phyloP scores from a whole-genome alignment of 495 filamentous ascomycete genomes.

The Tuber magnatum region DNA sequence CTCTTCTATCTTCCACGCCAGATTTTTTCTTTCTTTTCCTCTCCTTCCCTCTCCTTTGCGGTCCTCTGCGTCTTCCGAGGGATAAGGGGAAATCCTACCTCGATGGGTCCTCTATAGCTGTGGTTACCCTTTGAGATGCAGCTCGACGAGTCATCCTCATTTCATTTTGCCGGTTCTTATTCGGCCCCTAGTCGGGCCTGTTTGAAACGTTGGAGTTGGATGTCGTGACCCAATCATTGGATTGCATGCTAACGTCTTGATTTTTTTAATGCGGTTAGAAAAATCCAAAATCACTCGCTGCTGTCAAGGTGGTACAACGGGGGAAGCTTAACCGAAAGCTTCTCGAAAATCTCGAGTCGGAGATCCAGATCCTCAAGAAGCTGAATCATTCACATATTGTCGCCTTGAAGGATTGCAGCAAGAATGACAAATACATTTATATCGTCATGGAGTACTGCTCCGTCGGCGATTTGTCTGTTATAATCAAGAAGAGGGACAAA shows the following conservation, averaged over 20 bases:
- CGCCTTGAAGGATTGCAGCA: slow-evolving; percentile 84
- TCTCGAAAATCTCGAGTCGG: slow-evolving; percentile 87
- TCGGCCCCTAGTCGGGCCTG: slow-evolving; percentile 26
- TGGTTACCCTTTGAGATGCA: slow-evolving; percentile 20
- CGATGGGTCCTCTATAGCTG: slow-evolving; percentile 13
- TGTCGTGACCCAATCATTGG: slow-evolving; percentile 23
- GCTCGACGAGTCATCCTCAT: slow-evolving; percentile 18
- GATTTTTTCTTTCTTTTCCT: background rate
- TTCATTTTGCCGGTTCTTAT: slow-evolving; percentile 28
- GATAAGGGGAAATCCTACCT: background rate
- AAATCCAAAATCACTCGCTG: slow-evolving; percentile 61
- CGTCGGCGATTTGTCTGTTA: slow-evolving; percentile 81
- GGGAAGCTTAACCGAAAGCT: slow-evolving; percentile 87
- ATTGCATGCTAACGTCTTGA: slow-evolving; percentile 26
- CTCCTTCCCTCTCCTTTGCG: background rate
- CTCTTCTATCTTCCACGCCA: slow-evolving; percentile 1
- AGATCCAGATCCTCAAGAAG: slow-evolving; percentile 87
- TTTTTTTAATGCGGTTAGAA: slow-evolving; percentile 40
- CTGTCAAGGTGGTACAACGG: slow-evolving; percentile 92
- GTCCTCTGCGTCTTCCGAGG: background rate
- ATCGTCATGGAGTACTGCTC: slow-evolving; percentile 98
- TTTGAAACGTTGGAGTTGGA: slow-evolving; percentile 32
- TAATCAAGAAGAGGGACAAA: slow-evolving; percentile 86
- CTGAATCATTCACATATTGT: slow-evolving; percentile 96
- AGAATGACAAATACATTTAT: slow-evolving; percentile 80